These are phyloP conservation scores for Boletus reticulatus DNA, from an alignment of 768 basidiomycete genomes.

Conservation along the genomic window DNA sequence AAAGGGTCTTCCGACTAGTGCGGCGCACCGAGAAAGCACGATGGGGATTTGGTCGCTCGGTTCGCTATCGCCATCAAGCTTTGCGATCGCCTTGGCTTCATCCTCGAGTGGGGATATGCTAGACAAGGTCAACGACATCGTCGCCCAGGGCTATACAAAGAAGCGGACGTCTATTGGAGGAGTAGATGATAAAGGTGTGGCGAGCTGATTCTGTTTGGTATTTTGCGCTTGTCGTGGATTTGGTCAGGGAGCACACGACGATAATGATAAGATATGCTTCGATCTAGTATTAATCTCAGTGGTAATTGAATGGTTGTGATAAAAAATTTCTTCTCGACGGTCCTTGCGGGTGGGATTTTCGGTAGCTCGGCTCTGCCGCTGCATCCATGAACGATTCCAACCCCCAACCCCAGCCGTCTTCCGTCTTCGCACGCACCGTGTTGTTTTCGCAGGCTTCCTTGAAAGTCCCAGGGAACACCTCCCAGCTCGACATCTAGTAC, in stretches of 20 bases:
- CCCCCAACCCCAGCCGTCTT: too few relatives aligned
- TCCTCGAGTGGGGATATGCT: conserved; percentile 27
- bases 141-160: conserved; percentile 35
- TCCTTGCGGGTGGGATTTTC: too few relatives aligned
- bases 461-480: too few relatives aligned
- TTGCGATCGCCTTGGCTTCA: conserved; percentile 21
- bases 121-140: conserved; percentile 35
- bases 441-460: too few relatives aligned
- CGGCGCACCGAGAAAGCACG: background rate
- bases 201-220: background rate
- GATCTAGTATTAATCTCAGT: background rate
- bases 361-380: too few relatives aligned
- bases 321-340: too few relatives aligned
- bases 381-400: too few relatives aligned
- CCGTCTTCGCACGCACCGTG: too few relatives aligned
- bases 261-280: background rate
- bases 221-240: background rate
- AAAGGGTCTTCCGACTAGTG: conserved; percentile 6
- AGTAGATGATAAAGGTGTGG: background rate
- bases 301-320: too few relatives aligned
- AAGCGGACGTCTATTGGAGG: conserved; percentile 1
- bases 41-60: conserved; percentile 11
- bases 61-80: conserved; percentile 23
- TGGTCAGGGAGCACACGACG: background rate
- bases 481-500: too few relatives aligned